Percentiles rank a stretch among this genome's conserved stretches.
phyloP scores from a whole-genome alignment of 805 yeast genomes.

The Nakazawaea molendinolei region DNA sequence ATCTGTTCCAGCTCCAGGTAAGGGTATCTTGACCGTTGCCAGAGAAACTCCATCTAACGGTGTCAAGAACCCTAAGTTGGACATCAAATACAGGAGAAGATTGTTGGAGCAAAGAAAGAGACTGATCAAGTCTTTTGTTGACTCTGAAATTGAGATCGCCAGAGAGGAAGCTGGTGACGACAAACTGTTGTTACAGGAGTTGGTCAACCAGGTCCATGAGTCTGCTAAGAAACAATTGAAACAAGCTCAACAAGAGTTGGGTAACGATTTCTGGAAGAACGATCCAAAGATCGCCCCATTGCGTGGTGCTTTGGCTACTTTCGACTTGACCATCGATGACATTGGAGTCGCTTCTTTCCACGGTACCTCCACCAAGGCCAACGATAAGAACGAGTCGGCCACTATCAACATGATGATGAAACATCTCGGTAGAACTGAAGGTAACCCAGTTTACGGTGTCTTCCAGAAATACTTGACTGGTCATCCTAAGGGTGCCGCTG shows the following conservation, averaged over 20 bases:
- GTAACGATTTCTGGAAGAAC: slow-evolving; percentile 85
- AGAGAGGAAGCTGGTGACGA: slow-evolving; percentile 61
- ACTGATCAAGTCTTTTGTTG: slow-evolving; percentile 83
- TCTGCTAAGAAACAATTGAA: slow-evolving; percentile 81
- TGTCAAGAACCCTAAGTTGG: slow-evolving; percentile 75
- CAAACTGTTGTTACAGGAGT: slow-evolving; percentile 59
- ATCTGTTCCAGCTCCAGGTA: slow-evolving; percentile 99
- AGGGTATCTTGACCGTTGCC: slow-evolving; percentile 98
- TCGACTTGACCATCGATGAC: slow-evolving; percentile 89
- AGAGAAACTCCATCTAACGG: slow-evolving; percentile 82
- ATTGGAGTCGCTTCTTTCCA: slow-evolving; percentile 97
- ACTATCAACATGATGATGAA: slow-evolving; percentile 88
- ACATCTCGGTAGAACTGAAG: slow-evolving; percentile 94
- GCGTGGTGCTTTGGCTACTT: slow-evolving; percentile 94
- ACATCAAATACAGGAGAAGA: slow-evolving; percentile 88
- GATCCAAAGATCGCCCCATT: slow-evolving; percentile 95
- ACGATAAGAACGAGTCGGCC: slow-evolving; percentile 95
- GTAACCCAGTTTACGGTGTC: slow-evolving; percentile 96
- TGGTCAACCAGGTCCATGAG: slow-evolving; percentile 79
- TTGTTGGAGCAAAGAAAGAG: slow-evolving; percentile 74
- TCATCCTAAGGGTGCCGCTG: slow-evolving; percentile 99
- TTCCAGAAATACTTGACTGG: slow-evolving; percentile 99
- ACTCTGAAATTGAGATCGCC: slow-evolving; percentile 65
- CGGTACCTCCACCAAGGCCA: slow-evolving; percentile 98
- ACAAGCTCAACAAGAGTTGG: slow-evolving; percentile 90